Percentiles rank a stretch among this genome's conserved stretches.
phyloP scores from a whole-genome alignment of 1,284 basidiomycete genomes.

The Psilocybe mexicana region DNA sequence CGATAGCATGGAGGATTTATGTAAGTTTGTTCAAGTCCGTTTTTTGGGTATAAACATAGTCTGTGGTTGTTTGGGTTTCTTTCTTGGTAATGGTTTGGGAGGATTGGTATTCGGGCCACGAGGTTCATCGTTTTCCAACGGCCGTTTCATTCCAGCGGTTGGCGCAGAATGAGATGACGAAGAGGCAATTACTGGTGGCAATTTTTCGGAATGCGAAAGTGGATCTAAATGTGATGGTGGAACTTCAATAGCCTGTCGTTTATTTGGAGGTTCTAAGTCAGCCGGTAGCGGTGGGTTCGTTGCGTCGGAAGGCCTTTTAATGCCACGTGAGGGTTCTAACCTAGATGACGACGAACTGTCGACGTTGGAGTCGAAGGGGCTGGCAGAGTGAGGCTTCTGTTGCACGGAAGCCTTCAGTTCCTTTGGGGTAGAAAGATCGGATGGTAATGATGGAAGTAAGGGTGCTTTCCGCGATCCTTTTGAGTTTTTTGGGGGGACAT shows the following conservation, averaged over 20 bases:
- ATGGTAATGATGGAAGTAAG: constrained; percentile 18
- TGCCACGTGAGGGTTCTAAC: neutral
- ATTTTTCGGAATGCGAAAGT: neutral
- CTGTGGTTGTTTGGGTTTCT: constrained; percentile 30
- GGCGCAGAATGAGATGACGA: neutral
- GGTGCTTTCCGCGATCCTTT: constrained; percentile 12
- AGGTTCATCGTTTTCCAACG: neutral
- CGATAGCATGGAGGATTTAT: neutral
- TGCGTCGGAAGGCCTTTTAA: neutral
- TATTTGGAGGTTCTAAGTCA: neutral
- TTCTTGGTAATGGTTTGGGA: constrained; percentile 38
- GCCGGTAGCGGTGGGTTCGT: neutral
- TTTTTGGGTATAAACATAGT: constrained; percentile 53
- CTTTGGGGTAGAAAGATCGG: constrained; percentile 35
- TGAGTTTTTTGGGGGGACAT: constrained; percentile 14
- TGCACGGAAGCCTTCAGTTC: constrained; percentile 27
- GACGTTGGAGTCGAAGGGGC: neutral
- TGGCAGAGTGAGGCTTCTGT: constrained; percentile 1
- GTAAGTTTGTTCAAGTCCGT: constrained; percentile 8
- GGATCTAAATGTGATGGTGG: neutral
- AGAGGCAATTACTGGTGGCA: neutral
- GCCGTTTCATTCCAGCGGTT: constrained; percentile 14
- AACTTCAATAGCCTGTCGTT: neutral
- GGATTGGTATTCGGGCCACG: neutral
- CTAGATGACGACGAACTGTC: neutral